Conservation (phyloP, 495 filamentous ascomycete species). For the Neurospora terricola region DNA sequence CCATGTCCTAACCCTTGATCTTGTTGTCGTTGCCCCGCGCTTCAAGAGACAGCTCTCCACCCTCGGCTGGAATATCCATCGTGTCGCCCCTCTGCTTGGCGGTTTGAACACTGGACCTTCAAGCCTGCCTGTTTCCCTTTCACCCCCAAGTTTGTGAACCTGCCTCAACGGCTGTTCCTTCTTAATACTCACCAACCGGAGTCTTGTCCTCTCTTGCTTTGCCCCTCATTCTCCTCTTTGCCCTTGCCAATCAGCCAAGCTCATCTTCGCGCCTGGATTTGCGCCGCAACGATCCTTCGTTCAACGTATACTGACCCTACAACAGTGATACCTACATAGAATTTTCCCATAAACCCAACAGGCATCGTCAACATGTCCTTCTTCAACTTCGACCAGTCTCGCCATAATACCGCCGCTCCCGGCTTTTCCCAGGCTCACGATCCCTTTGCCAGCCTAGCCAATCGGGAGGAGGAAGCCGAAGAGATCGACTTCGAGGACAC, state of each 20-base stretch:
- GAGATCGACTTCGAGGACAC: constrained; percentile 94
- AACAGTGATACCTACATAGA: not conserved
- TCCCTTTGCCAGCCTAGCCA: constrained; percentile 76
- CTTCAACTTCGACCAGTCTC: constrained; percentile 72
- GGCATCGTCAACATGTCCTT: constrained; percentile 40
- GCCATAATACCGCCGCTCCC: constrained; percentile 43
- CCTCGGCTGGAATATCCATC: not conserved
- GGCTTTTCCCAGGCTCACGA: constrained; percentile 82
- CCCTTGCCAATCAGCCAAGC: not conserved
- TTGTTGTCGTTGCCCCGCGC: not conserved
- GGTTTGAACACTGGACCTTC: not conserved
- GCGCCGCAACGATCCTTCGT: not conserved
- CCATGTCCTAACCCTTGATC: not conserved
- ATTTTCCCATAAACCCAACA: not conserved
- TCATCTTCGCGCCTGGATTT: not conserved
- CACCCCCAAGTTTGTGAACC: not conserved
- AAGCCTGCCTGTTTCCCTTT: not conserved
- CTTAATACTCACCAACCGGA: not conserved
- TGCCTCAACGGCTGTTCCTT: not conserved
- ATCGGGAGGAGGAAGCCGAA: constrained; percentile 64
- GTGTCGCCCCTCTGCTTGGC: not conserved
- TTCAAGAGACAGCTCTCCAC: not conserved
- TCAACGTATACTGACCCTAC: not conserved
- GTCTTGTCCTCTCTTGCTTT: not conserved
- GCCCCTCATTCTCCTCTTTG: not conserved